Conservation (phyloP, 78 protist species). For the Speleostelium caveatum region DNA sequence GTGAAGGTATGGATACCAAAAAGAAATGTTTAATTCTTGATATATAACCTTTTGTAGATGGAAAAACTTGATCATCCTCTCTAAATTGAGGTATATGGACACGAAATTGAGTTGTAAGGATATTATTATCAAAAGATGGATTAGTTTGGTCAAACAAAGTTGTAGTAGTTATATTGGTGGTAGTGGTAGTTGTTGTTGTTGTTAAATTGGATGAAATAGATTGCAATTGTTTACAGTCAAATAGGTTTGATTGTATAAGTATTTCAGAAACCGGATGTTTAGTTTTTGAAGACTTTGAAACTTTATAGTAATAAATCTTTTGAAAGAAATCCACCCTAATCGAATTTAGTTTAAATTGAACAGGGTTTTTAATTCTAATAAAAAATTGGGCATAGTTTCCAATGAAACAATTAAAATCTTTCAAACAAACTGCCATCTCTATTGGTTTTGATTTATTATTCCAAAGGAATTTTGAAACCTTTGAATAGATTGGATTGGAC, state of each 20-base stretch:
- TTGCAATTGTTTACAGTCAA: slow-evolving; percentile 1
- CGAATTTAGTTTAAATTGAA: not conserved
- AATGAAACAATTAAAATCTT: slow-evolving; percentile 41
- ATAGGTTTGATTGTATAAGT: not conserved
- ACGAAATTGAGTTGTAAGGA: slow-evolving; percentile 6
- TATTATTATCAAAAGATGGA: too few species aligned
- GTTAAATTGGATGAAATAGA: too few species aligned
- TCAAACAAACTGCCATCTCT: slow-evolving; percentile 67
- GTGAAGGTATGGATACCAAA: slow-evolving; percentile 44
- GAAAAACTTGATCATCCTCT: slow-evolving; percentile 69
- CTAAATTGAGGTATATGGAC: slow-evolving; percentile 19
- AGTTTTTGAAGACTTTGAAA: not conserved
- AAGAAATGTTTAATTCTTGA: slow-evolving; percentile 57
- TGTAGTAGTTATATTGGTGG: too few species aligned
- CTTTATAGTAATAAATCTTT: slow-evolving; percentile 25
- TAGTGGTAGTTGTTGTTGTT: too few species aligned
- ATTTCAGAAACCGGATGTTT: too few species aligned
- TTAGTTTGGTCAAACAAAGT: too few species aligned
- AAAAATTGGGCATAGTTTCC: slow-evolving; percentile 23
- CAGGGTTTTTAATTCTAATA: slow-evolving; percentile 38
- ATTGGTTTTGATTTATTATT: slow-evolving; percentile 32
- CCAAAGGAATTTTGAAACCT: slow-evolving; percentile 51
- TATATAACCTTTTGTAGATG: slow-evolving; percentile 34
- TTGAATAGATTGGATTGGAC: not conserved
- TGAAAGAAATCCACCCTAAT: slow-evolving; percentile 49